phyloP scores from a whole-genome alignment of 2,329 filamentous ascomycete species.

The Helotiales sp. region DNA sequence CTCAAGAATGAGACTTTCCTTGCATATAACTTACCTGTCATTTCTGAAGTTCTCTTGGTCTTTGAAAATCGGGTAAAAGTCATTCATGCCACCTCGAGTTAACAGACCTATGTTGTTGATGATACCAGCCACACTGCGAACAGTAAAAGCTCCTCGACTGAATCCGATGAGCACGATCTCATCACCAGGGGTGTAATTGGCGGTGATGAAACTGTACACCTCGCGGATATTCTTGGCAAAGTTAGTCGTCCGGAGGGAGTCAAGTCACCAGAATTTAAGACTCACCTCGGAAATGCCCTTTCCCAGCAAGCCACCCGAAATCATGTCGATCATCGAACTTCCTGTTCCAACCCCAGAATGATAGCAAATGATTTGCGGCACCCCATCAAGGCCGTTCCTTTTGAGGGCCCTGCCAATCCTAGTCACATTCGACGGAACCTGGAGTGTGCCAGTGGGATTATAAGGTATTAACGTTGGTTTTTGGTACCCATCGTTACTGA shows the following conservation, averaged over 20 bases:
- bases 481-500: slow-evolving; percentile 32
- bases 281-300: slow-evolving; percentile 44
- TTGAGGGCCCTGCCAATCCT: slow-evolving; percentile 59
- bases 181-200: slow-evolving; percentile 41
- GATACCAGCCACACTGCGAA: slow-evolving; percentile 39
- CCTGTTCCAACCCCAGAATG: slow-evolving; percentile 61
- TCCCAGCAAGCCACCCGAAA: slow-evolving; percentile 57
- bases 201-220: slow-evolving; percentile 47
- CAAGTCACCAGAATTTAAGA: no score
- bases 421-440: slow-evolving; percentile 60
- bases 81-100: slow-evolving; percentile 42
- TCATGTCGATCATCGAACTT: slow-evolving; percentile 47
- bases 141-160: slow-evolving; percentile 44
- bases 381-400: slow-evolving; percentile 48
- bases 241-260: no score
- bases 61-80: slow-evolving; percentile 44
- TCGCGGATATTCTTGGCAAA: slow-evolving; percentile 49
- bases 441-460: slow-evolving; percentile 59
- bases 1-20: background rate
- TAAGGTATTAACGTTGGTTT: slow-evolving; percentile 45
- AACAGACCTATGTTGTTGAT: slow-evolving; percentile 37
- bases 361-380: slow-evolving; percentile 59
- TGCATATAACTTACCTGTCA: slow-evolving; percentile 3
- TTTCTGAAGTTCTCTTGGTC: slow-evolving; percentile 36
- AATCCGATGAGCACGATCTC: slow-evolving; percentile 43